phyloP scores from a whole-genome alignment of 768 basidiomycete species.

The Scleroderma citrinum region DNA sequence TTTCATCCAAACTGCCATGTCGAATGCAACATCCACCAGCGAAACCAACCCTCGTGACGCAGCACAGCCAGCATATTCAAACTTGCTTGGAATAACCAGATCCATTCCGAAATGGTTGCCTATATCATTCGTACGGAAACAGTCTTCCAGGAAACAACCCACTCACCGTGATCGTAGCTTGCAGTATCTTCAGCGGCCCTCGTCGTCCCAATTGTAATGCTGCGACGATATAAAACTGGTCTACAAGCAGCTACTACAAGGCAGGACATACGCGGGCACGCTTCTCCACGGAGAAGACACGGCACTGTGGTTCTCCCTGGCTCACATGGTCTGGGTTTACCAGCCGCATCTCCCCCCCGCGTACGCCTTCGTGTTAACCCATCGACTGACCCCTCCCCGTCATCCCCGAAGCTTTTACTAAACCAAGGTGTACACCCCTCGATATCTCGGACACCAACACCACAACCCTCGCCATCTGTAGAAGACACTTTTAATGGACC shows the following conservation, averaged over 20 bases:
- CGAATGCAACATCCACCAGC: neutral
- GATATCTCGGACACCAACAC: neutral
- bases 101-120: slow-evolving; percentile 27
- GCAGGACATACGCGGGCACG: neutral
- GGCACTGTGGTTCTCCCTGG: neutral
- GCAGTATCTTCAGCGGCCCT: slow-evolving; percentile 10
- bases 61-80: neutral
- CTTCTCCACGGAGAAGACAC: slow-evolving; percentile 6
- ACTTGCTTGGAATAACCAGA: neutral
- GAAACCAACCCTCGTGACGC: neutral
- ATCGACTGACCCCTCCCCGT: neutral
- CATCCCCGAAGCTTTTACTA: neutral
- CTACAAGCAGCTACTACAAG: neutral
- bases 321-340: neutral
- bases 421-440: neutral
- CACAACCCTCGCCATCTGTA: neutral
- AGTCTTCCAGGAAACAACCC: neutral
- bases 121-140: slow-evolving; percentile 22
- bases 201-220: slow-evolving; percentile 8
- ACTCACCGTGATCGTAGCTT: slow-evolving; percentile 3
- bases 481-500: slow-evolving; percentile 43
- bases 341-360: neutral
- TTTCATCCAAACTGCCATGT: neutral
- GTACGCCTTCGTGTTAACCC: neutral
- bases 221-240: slow-evolving; percentile 7